These are phyloP conservation scores for Debaryomyces robertsiae DNA, from an alignment of 1,139 yeast species.

Conservation along the genomic window DNA sequence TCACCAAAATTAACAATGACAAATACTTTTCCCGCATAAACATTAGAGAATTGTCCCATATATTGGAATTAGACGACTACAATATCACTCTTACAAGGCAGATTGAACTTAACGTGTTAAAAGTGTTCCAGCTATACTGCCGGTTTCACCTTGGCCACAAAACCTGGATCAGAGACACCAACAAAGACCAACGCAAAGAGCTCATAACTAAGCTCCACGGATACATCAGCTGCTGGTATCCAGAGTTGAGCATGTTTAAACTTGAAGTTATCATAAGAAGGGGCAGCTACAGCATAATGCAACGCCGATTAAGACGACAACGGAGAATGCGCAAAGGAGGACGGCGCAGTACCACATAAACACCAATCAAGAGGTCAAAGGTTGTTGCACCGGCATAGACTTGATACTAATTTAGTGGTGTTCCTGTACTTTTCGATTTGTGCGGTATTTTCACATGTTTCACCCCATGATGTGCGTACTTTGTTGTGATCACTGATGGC, in stretches of 20 bases:
- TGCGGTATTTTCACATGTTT: too few relatives aligned
- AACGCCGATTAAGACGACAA: slow-evolving; percentile 70
- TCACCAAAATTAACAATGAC: slow-evolving; percentile 15
- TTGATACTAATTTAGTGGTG: too few relatives aligned
- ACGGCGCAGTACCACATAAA: too few relatives aligned
- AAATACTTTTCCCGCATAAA: slow-evolving; percentile 33
- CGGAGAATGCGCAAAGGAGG: slow-evolving; percentile 37
- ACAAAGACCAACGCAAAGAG: slow-evolving; percentile 49
- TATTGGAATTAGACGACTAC: slow-evolving; percentile 27
- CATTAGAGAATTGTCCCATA: slow-evolving; percentile 28
- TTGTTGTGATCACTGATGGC: too few relatives aligned
- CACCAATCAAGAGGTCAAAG: too few relatives aligned
- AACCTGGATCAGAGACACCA: slow-evolving; percentile 83
- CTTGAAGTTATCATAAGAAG: slow-evolving; percentile 74
- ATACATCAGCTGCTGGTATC: slow-evolving; percentile 51
- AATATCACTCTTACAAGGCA: slow-evolving; percentile 30
- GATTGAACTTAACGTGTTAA: slow-evolving; percentile 59
- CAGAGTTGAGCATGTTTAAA: slow-evolving; percentile 49
- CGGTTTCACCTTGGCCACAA: slow-evolving; percentile 71
- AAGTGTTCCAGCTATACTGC: slow-evolving; percentile 56
- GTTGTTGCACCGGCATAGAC: too few relatives aligned
- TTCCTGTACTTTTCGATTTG: too few relatives aligned
- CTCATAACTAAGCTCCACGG: slow-evolving; percentile 52
- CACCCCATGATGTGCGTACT: too few relatives aligned
- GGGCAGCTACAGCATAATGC: slow-evolving; percentile 81